These are phyloP conservation scores for Cladophialophora exuberans DNA, from an alignment of 2,329 filamentous ascomycete genomes.

Conservation along the genomic window DNA sequence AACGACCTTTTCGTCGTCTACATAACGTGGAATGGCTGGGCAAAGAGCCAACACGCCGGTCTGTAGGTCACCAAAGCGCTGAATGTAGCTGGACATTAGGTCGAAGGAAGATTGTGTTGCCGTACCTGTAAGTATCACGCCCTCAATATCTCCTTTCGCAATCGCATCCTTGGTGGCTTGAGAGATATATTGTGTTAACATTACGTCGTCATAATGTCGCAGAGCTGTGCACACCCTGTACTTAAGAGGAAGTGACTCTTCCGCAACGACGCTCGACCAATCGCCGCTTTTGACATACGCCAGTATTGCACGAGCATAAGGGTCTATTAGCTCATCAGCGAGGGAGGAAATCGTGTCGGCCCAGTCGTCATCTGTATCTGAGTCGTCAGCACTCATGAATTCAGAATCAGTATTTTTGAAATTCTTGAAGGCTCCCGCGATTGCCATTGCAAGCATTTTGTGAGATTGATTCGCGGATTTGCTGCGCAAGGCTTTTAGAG, in stretches of 20 bases:
- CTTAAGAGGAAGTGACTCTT: conserved; percentile 60
- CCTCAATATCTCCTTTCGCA: conserved; percentile 61
- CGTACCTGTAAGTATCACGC: conserved; percentile 64
- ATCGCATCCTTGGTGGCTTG: conserved; percentile 56
- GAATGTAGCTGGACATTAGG: conserved; percentile 64
- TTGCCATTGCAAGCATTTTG: conserved; percentile 59
- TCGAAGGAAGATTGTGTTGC: conserved; percentile 58
- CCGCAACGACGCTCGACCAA: conserved; percentile 62
- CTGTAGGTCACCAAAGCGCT: conserved; percentile 63
- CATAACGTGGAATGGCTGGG: conserved; percentile 61
- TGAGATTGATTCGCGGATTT: conserved; percentile 59
- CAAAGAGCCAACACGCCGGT: conserved; percentile 59
- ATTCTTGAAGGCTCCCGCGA: conserved; percentile 47
- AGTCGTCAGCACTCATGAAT: conserved; percentile 21
- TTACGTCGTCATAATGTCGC: conserved; percentile 51
- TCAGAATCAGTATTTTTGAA: conserved; percentile 1
- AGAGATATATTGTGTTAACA: conserved; percentile 57
- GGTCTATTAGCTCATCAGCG: conserved; percentile 63
- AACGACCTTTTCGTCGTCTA: conserved; percentile 57
- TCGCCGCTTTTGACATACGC: conserved; percentile 62
- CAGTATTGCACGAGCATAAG: conserved; percentile 64
- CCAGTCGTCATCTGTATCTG: conserved; percentile 57
- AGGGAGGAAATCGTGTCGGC: conserved; percentile 65
- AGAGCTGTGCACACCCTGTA: conserved; percentile 66
- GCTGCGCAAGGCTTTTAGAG: conserved; percentile 58